phyloP scores from a whole-genome alignment of 345 rosid species.

The Passiflora organensis region DNA sequence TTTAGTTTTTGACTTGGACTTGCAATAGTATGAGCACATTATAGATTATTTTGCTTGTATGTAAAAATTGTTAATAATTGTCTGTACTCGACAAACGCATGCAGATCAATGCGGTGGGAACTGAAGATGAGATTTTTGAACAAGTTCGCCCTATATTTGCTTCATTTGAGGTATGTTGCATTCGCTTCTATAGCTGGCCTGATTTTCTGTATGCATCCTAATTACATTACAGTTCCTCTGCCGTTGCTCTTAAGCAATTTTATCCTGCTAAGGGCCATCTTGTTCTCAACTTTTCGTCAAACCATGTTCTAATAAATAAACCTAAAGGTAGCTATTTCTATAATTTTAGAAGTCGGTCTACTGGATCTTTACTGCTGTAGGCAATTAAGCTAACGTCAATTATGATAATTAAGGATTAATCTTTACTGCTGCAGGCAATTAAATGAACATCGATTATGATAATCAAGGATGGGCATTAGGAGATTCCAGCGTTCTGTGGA shows the following conservation, averaged over 20 bases:
- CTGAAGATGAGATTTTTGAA: slow-evolving; percentile 77
- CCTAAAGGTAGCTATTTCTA: not conserved
- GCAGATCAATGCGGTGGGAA: slow-evolving; percentile 85
- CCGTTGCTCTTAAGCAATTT: not conserved
- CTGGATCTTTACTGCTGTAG: slow-evolving; percentile 20
- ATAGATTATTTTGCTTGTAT: not conserved
- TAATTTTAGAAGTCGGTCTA: too few relatives aligned
- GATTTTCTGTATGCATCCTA: not conserved
- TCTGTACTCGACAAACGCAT: slow-evolving; percentile 12
- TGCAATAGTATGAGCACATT: not conserved
- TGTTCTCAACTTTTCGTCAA: not conserved
- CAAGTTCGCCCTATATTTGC: slow-evolving; percentile 59
- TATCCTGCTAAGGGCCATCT: not conserved
- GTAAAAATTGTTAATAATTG: slow-evolving; percentile 4
- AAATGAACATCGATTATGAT: slow-evolving; percentile 7
- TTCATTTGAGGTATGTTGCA: slow-evolving; percentile 42
- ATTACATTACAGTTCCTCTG: not conserved
- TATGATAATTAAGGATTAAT: slow-evolving; percentile 1
- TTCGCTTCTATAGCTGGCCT: too few relatives aligned
- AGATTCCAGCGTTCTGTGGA: not conserved
- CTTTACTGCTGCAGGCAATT: slow-evolving; percentile 19
- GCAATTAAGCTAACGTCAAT: slow-evolving; percentile 10
- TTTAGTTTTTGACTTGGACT: not conserved
- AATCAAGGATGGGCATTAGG: slow-evolving; percentile 2
- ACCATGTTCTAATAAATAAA: too few relatives aligned